Base-by-base conservation (phyloP, 2,329 filamentous ascomycete species). In the Monosporascus sp. region DNA sequence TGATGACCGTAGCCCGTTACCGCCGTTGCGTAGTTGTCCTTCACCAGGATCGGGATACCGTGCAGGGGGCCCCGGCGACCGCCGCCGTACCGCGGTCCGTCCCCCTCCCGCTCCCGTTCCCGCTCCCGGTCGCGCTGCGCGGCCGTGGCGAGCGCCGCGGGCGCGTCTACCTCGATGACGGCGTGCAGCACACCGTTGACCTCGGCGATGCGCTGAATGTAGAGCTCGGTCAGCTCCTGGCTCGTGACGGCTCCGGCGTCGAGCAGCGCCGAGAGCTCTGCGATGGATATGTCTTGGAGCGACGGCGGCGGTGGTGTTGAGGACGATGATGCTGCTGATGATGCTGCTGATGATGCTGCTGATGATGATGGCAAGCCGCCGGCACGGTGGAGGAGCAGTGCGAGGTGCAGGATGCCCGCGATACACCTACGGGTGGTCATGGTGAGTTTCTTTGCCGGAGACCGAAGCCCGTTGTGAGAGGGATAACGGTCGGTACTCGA, bases 21-120 rank as follows among this genome's bases (percentile, higher is more conserved):
- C 27, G 27, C 27, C 27, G 84, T 87, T 26, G 79, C 83, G 54
- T 86, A 85, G 64, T 84, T 86, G 67, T 85, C 81, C 69, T 87
- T 87, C 69, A 87, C 76, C 3, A 87, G 68, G 43, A 87, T 78
- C 0, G 84, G 84, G 2, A 87, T 76, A 2, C 84, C 84, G 64
- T 87, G 82, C 1, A 86, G 69, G 0, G 81, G 80, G 0, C 69
- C 69, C n/a, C 63, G 53, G 16, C 66, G 40, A 2, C 52, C 53
- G 8, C 66, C 27, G 27, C 9, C 27, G 27, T 31, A 31, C 27
- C 27, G 27, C 27, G 9, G 5, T 6, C 1, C 27, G 27, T 31
- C 27, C 27, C 8, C 27, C 27, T 27, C 3, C 27, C 8, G 27
- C 9, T 27, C 66, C 1, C 54, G 51, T 1, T 59, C 58, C 3